Conservation (phyloP, 148 eudicot genomes). For the Polygonum maritimum region DNA sequence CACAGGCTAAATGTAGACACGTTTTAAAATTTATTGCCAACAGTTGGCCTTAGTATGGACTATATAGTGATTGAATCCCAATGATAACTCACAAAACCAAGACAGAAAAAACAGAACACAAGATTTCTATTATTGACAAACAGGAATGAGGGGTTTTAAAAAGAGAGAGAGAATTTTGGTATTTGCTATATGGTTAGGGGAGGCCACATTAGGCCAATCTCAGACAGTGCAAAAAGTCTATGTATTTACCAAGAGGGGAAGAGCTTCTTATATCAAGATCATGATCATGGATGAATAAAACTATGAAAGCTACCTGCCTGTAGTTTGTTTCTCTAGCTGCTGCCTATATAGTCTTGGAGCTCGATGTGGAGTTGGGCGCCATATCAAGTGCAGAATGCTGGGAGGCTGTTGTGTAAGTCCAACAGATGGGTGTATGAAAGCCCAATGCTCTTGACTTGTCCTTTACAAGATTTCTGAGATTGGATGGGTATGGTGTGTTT, state of each 20-base stretch:
- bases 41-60: not conserved
- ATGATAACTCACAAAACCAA: not conserved
- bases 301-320: no score
- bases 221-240: not conserved
- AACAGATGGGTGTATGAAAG: no score
- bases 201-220: not conserved
- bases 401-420: no score
- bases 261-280: not conserved
- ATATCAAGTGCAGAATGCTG: no score
- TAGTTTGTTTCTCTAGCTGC: not conserved
- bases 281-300: not conserved
- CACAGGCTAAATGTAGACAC: not conserved
- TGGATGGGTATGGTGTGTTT: no score
- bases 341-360: no score
- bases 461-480: no score
- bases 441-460: no score
- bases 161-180: not conserved
- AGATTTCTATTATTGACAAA: not conserved
- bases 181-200: constrained; percentile 5
- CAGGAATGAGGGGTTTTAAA: not conserved
- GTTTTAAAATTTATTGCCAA: not conserved
- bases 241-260: constrained; percentile 4
- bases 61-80: not conserved
- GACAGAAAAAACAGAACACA: not conserved
- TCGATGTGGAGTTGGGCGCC: no score